phyloP scores from a whole-genome alignment of 2,329 filamentous ascomycete genomes.

The Aulographum hederae region DNA sequence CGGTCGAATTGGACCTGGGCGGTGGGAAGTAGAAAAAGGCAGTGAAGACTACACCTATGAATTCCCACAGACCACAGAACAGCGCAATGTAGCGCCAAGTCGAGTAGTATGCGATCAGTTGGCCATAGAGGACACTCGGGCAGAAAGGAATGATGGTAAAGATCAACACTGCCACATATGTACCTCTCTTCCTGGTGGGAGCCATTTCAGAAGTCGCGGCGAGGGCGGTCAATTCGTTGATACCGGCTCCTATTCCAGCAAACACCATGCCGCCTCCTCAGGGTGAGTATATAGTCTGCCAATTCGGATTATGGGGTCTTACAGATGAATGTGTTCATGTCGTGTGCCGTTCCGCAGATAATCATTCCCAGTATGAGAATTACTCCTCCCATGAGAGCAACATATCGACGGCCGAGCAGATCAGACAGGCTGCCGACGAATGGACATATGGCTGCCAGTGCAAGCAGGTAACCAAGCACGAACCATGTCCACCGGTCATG shows the following conservation, averaged over 20 bases:
- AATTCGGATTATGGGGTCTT: slow-evolving; percentile 7
- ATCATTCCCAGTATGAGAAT: slow-evolving; percentile 41
- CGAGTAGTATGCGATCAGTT: slow-evolving; percentile 27
- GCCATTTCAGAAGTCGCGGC: slow-evolving; percentile 47
- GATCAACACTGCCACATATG: slow-evolving; percentile 38
- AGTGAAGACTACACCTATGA: slow-evolving; percentile 27
- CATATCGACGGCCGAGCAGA: slow-evolving; percentile 41
- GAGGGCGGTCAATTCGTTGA: slow-evolving; percentile 47
- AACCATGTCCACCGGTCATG: slow-evolving; percentile 40
- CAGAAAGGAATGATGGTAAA: slow-evolving; percentile 40
- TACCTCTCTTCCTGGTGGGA: slow-evolving; percentile 40
- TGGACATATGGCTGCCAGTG: slow-evolving; percentile 29
- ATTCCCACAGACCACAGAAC: slow-evolving; percentile 28
- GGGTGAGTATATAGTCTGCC: slow-evolving; percentile 1
- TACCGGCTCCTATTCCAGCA: slow-evolving; percentile 41
- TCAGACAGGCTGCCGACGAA: slow-evolving; percentile 48
- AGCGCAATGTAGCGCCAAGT: slow-evolving; percentile 32
- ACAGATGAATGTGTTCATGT: slow-evolving; percentile 45
- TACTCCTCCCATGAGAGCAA: slow-evolving; percentile 34
- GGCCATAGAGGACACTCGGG: slow-evolving; percentile 38
- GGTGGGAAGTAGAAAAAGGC: slow-evolving; percentile 35
- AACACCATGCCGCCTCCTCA: slow-evolving; percentile 32
- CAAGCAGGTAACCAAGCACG: slow-evolving; percentile 18
- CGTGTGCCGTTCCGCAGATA: slow-evolving; percentile 35
- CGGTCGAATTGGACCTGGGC: slow-evolving; percentile 22